These are phyloP conservation scores for Globisporangium lucens DNA, from an alignment of 352 stramenopile species.

Conservation along the genomic window DNA sequence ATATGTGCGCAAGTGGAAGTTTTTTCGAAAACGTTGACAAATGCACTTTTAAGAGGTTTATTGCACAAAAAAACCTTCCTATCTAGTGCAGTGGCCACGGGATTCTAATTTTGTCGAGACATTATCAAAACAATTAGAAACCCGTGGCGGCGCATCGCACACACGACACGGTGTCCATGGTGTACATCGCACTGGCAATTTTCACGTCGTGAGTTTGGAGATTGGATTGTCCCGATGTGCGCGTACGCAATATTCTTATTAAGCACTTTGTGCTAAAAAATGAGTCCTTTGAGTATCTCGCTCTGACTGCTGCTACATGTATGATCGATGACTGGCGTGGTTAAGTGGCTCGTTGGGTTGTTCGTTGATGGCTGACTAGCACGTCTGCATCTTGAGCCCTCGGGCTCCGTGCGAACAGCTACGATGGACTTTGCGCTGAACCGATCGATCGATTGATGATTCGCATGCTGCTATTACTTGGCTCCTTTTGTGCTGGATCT, in stretches of 20 bases:
- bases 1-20: not conserved
- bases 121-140: too few species aligned
- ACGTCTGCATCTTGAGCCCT: not conserved
- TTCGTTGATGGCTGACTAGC: not conserved
- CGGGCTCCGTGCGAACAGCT: not conserved
- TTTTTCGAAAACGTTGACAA: not conserved
- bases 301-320: not conserved
- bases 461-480: not conserved
- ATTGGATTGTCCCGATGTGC: too few species aligned
- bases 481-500: not conserved
- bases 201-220: too few species aligned
- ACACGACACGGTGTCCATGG: too few species aligned
- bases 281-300: not conserved
- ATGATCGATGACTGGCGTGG: not conserved
- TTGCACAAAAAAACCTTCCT: too few species aligned
- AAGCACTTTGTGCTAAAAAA: not conserved
- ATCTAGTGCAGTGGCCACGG: too few species aligned
- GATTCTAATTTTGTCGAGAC: too few species aligned
- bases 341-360: not conserved
- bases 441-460: too few species aligned
- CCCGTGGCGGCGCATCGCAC: too few species aligned
- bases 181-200: too few species aligned
- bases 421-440: not conserved
- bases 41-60: not conserved
- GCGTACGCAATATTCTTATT: not conserved